A percentile compares a stretch with the other conserved stretches of the same genome.
phyloP scores from a whole-genome alignment of 75 land plant species.

The Sequoiadendron giganteum region DNA sequence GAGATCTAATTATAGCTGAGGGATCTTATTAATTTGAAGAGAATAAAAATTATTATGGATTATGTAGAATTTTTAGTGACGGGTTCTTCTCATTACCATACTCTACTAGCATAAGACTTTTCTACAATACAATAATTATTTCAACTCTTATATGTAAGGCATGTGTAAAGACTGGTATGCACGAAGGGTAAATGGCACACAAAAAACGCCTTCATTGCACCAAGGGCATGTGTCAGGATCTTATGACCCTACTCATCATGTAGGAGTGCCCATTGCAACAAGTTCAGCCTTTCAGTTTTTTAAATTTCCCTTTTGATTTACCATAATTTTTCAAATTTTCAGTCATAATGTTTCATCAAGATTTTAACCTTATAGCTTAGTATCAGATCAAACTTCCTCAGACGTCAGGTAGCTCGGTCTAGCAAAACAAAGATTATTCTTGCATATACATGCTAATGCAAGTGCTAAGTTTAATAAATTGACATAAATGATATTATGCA shows the following conservation, averaged over 20 bases:
- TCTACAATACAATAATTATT: neutral
- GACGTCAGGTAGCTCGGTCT: neutral
- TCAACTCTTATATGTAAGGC: neutral
- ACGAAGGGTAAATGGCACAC: neutral
- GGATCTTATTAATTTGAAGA: no score
- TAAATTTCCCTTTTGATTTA: neutral
- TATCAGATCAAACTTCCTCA: neutral
- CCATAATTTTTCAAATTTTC: neutral
- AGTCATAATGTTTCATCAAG: neutral
- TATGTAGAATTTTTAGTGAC: neutral
- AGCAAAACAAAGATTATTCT: neutral
- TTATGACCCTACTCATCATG: neutral
- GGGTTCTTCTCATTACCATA: neutral
- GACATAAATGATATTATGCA: neutral
- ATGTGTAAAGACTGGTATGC: neutral
- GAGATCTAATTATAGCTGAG: no score
- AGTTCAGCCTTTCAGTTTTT: neutral
- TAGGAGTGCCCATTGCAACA: neutral
- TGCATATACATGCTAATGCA: neutral
- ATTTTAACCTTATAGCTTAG: neutral
- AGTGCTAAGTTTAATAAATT: neutral
- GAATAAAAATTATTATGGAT: neutral
- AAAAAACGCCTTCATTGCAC: neutral
- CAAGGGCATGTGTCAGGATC: neutral
- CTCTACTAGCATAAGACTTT: neutral